Percentiles rank a stretch among this genome's conserved stretches.
phyloP scores from a whole-genome alignment of 306 rosid species.

The Morella rubra region DNA sequence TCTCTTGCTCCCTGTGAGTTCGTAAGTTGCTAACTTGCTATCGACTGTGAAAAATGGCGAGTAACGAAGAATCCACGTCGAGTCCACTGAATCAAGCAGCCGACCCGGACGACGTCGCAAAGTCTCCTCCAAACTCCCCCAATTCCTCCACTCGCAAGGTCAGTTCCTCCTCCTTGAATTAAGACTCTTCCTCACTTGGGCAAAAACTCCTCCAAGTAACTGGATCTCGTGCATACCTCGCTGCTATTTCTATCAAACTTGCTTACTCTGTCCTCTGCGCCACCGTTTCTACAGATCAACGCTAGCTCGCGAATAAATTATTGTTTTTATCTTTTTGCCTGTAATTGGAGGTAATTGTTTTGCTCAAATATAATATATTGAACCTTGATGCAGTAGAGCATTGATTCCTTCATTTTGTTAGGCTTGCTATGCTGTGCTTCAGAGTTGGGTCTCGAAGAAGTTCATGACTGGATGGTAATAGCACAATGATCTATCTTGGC shows the following conservation, averaged over 20 bases:
- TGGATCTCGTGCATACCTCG: neutral
- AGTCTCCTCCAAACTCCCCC: conserved; percentile 71
- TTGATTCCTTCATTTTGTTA: conserved; percentile 26
- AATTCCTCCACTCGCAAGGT: conserved; percentile 91
- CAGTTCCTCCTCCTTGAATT: neutral
- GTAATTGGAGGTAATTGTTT: neutral
- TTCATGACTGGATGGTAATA: conserved; percentile 92
- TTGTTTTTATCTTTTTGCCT: no score
- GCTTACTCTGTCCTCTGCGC: neutral
- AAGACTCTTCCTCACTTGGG: neutral
- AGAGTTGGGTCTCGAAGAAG: conserved; percentile 92
- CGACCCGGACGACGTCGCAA: conserved; percentile 57
- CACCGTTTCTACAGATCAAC: no score
- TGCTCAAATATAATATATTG: neutral
- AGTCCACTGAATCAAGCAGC: conserved; percentile 79
- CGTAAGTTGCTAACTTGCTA: neutral
- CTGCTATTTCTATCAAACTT: neutral
- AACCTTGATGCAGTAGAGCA: conserved; percentile 16
- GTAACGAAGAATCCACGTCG: conserved; percentile 51
- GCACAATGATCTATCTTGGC: neutral
- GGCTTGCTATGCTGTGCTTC: conserved; percentile 88
- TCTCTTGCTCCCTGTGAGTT: neutral
- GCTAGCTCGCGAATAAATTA: no score
- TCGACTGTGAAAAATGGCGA: neutral
- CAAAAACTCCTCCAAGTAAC: neutral